These are phyloP conservation scores for Effrenium voratum DNA, from an alignment of 73 alveolate species.

Conservation along the genomic window DNA sequence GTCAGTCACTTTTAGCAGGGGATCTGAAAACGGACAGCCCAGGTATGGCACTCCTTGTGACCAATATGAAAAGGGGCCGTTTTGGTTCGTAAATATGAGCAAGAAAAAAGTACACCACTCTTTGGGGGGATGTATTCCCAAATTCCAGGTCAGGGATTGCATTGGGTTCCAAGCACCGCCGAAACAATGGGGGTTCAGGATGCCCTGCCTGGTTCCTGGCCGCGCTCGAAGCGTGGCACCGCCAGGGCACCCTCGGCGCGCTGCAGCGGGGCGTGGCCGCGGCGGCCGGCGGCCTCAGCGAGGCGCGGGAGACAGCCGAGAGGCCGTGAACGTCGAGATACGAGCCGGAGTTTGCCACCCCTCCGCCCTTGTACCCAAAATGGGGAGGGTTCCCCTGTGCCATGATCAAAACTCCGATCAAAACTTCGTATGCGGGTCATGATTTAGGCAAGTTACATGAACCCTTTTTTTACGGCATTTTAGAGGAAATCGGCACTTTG, in stretches of 20 bases:
- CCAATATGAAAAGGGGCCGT: neutral
- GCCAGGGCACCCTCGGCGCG: slow-evolving; percentile 27
- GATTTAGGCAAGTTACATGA: neutral
- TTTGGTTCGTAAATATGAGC: neutral
- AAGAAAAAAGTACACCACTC: neutral
- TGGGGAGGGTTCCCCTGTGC: neutral
- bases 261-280: slow-evolving; percentile 10
- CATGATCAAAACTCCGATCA: neutral
- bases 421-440: neutral
- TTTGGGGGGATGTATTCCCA: neutral
- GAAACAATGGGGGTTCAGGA: neutral
- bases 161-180: neutral
- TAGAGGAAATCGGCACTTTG: neutral
- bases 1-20: too few species aligned
- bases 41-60: too few species aligned
- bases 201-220: neutral
- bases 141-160: neutral
- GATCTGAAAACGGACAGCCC: too few species aligned
- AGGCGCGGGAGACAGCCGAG: neutral
- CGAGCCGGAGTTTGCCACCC: neutral
- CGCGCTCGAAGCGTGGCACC: neutral
- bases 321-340: neutral
- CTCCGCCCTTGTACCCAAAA: too few species aligned
- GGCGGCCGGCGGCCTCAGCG: slow-evolving; percentile 39
- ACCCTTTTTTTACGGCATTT: neutral